These are phyloP conservation scores for Tuber brumale DNA, from an alignment of 495 filamentous ascomycete genomes.

Conservation along the genomic window DNA sequence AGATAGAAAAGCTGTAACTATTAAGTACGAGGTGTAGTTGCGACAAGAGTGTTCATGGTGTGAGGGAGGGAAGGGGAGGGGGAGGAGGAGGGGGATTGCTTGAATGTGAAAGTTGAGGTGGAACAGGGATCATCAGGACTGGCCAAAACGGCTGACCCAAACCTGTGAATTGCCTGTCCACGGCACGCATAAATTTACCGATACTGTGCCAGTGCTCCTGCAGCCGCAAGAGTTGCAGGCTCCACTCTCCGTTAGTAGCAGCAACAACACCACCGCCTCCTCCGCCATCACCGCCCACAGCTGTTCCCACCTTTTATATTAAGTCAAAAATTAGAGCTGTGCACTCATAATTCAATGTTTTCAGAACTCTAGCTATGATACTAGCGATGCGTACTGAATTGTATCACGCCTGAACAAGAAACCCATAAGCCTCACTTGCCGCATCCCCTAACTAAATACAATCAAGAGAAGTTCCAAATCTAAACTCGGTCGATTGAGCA, in stretches of 20 bases:
- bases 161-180: background rate
- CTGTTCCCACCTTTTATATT: background rate
- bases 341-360: background rate
- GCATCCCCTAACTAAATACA: background rate
- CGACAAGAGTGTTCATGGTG: background rate
- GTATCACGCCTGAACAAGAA: background rate
- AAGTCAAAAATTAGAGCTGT: background rate
- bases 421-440: background rate
- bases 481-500: background rate
- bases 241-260: background rate
- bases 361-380: background rate
- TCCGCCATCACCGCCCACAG: background rate
- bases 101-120: background rate
- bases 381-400: background rate
- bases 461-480: background rate
- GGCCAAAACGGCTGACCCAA: background rate
- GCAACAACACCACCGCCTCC: background rate
- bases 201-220: background rate
- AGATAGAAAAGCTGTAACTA: background rate
- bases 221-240: background rate
- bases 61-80: background rate
- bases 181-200: too few species aligned
- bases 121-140: background rate
- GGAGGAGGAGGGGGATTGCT: background rate
- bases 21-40: background rate